These are phyloP conservation scores for Orbilia brochopaga DNA, from an alignment of 2,329 filamentous ascomycete genomes.

Conservation along the genomic window DNA sequence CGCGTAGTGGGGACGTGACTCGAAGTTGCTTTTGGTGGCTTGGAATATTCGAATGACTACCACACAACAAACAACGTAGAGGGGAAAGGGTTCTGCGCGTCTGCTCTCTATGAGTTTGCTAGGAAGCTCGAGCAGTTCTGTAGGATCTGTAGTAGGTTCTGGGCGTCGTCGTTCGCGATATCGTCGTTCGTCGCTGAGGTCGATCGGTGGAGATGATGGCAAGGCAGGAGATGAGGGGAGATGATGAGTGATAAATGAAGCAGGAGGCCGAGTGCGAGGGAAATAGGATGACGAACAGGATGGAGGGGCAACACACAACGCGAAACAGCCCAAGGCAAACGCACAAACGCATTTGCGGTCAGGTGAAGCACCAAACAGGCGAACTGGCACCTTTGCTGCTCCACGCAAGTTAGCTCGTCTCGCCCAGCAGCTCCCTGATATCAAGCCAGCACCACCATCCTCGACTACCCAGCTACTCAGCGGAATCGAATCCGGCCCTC, in stretches of 20 bases:
- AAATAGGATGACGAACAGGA: conserved; percentile 14
- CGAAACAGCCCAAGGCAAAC: conserved; percentile 11
- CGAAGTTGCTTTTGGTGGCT: conserved; percentile 1
- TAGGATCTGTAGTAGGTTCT: neutral
- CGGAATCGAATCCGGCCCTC: conserved; percentile 2
- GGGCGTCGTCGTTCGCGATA: neutral
- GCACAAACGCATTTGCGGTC: conserved; percentile 7
- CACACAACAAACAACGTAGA: neutral
- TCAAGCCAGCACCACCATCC: conserved; percentile 6
- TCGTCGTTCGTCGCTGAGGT: neutral
- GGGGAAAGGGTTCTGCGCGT: neutral
- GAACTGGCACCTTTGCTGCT: conserved; percentile 49
- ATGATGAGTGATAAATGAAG: conserved; percentile 9
- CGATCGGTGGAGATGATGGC: conserved; percentile 12
- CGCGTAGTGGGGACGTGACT: conserved; percentile 10
- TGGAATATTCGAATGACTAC: conserved; percentile 5
- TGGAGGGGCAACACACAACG: conserved; percentile 8
- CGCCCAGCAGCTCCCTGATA: conserved; percentile 23
- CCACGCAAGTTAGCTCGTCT: conserved; percentile 21
- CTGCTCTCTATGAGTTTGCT: neutral
- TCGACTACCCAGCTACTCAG: conserved; percentile 12
- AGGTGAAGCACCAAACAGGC: conserved; percentile 42
- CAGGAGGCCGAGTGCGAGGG: conserved; percentile 8
- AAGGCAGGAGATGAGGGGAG: conserved; percentile 14
- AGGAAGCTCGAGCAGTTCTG: neutral